Evolutionary conservation across 352 stramenopile genomes (phyloP).

Genomic region (Pilasporangium apinafurcum): DNA sequence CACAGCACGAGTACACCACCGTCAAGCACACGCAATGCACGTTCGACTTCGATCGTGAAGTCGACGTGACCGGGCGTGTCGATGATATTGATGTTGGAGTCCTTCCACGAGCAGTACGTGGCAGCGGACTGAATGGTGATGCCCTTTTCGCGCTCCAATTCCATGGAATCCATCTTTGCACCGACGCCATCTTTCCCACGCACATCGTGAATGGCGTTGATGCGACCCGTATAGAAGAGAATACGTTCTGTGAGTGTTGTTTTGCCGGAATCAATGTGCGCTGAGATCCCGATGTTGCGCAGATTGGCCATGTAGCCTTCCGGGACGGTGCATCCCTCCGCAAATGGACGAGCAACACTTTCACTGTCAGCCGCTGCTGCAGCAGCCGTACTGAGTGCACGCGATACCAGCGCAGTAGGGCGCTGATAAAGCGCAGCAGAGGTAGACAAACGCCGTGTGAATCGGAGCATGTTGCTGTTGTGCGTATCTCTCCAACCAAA

Average conservation of each 20-base stretch:
- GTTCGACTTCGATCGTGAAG: constrained; percentile 99
- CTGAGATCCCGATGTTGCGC: constrained; percentile 95
- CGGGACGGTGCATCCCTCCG: constrained; percentile 29
- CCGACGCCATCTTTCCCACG: constrained; percentile 97
- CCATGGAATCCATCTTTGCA: constrained; percentile 99
- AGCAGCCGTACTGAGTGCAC: constrained; percentile 22
- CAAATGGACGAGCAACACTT: constrained; percentile 33
- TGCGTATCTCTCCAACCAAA: no score
- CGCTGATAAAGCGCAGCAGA: constrained; percentile 14
- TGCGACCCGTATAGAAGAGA: constrained; percentile 98
- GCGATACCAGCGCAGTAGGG: constrained; percentile 11
- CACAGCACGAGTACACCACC: constrained; percentile 94
- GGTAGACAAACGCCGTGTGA: no score
- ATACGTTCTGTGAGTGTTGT: constrained; percentile 99
- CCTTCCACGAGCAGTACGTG: constrained; percentile 95
- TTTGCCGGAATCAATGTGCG: constrained; percentile 98
- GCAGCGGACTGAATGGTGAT: constrained; percentile 99
- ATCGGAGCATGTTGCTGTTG: no score
- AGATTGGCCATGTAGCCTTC: constrained; percentile 79
- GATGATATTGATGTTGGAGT: constrained; percentile 99
- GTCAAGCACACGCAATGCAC: constrained; percentile 97
- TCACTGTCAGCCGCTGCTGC: neutral
- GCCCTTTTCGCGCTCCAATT: constrained; percentile 99
- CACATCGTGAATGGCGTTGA: constrained; percentile 96
- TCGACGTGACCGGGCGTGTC: constrained; percentile 99